These are phyloP conservation scores for Talaromyces sp. DNA, from an alignment of 2,329 filamentous ascomycete species.

Conservation along the genomic window DNA sequence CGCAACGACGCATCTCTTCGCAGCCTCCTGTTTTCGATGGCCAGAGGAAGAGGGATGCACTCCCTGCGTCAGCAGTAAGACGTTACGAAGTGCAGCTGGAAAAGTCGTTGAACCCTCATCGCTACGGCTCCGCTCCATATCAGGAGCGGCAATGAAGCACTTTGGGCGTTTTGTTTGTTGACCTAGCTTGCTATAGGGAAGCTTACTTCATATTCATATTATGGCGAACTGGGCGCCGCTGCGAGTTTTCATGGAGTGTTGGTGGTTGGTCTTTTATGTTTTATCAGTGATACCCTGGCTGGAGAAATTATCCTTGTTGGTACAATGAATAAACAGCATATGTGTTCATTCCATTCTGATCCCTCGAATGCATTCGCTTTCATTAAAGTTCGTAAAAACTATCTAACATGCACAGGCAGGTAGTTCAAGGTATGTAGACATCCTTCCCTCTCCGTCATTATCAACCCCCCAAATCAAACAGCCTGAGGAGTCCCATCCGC, in stretches of 20 bases:
- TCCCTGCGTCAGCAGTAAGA: slow-evolving; percentile 22
- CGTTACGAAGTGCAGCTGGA: slow-evolving; percentile 23
- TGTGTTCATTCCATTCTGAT: neutral
- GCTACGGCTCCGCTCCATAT: slow-evolving; percentile 25
- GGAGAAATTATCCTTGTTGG: neutral
- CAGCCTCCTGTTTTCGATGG: slow-evolving; percentile 9
- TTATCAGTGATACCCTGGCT: slow-evolving; percentile 17
- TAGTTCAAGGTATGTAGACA: neutral
- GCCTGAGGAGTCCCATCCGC: slow-evolving; percentile 43
- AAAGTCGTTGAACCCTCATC: slow-evolving; percentile 23
- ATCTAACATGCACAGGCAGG: neutral
- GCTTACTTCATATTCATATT: neutral
- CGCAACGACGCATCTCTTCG: slow-evolving; percentile 12
- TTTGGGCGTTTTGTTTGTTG: neutral
- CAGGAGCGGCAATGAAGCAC: slow-evolving; percentile 7
- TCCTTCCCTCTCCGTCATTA: neutral
- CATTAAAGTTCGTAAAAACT: neutral
- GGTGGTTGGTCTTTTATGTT: slow-evolving; percentile 1
- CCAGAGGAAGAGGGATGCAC: slow-evolving; percentile 18
- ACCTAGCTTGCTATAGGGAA: neutral
- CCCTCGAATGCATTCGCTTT: neutral
- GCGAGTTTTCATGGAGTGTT: neutral
- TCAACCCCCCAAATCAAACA: slow-evolving; percentile 30
- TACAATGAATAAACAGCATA: neutral
- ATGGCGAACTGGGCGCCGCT: neutral